Evolutionary conservation across 257 asterid species (phyloP), one percentile per base, ranked within the genome.

Genomic region (Penstemon barbatus): DNA sequence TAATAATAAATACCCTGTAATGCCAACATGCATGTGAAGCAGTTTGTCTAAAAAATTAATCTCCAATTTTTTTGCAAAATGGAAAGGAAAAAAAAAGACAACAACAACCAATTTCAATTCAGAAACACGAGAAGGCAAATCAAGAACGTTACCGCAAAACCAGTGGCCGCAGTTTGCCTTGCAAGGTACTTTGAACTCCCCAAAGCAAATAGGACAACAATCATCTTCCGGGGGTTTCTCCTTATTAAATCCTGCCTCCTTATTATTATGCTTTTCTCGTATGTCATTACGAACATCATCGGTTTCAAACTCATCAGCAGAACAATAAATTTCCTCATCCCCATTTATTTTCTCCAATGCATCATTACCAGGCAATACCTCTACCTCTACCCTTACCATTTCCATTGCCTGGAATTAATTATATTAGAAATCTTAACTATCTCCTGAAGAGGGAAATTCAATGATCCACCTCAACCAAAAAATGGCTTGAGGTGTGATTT

Each of bases 101-200:
- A 4, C 10, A 65, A 7, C 49, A 40, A 37, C 10, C 36, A 66
- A 40, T 13, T 18, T 43, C n/a, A 60, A 41, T 19, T 50, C 1
- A 70, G 1, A 70, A 9, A 10, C 5, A 53, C 4, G 13, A 62
- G 15, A 9, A 11, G 13, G 3, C 8, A 61, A 50, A 61, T 3
- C 0, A 51, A 40, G 48, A 33, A 40, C 0, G 5, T 3, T 57
- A 73, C 77, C 77, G n/a, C 77, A 73, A 65, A 65, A 73, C 77
- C 77, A 73, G 11, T 73, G 77, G 18, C 77, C 77, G n/a, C 77
- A 73, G 61, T 73, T 65, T 2, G 72, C 70, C 40, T 57, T 57
- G 71, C 77, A 73, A 37, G 77, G 72, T 44, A 73, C 61, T 15
- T 18, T 50, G 57, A 73, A 73, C n/a, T 65, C 77, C 45, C 70